Conservation (phyloP, 805 yeast species). For the Candida dajiaensis region DNA sequence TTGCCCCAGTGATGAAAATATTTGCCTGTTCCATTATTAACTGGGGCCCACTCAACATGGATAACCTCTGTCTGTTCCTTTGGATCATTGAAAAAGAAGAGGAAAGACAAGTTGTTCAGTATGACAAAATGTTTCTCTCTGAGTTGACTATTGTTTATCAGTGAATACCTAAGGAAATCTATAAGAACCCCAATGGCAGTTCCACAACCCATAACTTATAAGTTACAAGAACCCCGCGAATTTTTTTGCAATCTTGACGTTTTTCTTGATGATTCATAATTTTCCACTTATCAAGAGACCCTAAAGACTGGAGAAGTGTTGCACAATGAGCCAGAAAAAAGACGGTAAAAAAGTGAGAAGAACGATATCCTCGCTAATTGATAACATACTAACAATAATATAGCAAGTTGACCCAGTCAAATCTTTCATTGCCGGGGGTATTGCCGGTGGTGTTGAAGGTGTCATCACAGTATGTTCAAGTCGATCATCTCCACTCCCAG, state of each 20-base stretch:
- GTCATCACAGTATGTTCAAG: slow-evolving; percentile 48
- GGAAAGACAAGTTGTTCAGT: too few species aligned
- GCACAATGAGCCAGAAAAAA: slow-evolving; percentile 1
- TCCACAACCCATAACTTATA: too few species aligned
- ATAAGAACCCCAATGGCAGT: too few species aligned
- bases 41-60: too few species aligned
- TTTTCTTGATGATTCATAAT: neutral
- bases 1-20: too few species aligned
- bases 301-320: neutral
- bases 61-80: too few species aligned
- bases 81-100: too few species aligned
- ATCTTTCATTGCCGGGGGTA: slow-evolving; percentile 91
- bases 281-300: neutral
- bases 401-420: slow-evolving; percentile 59
- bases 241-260: neutral
- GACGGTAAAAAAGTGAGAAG: neutral
- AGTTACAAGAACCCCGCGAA: neutral
- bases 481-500: neutral
- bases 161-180: too few species aligned
- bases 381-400: slow-evolving; percentile 1
- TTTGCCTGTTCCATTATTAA: too few species aligned
- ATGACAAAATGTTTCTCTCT: too few species aligned
- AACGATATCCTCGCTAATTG: neutral
- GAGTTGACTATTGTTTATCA: too few species aligned
- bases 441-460: slow-evolving; percentile 96